Base-by-base conservation (phyloP, 1,284 basidiomycete species). In the Irpex sp. region DNA sequence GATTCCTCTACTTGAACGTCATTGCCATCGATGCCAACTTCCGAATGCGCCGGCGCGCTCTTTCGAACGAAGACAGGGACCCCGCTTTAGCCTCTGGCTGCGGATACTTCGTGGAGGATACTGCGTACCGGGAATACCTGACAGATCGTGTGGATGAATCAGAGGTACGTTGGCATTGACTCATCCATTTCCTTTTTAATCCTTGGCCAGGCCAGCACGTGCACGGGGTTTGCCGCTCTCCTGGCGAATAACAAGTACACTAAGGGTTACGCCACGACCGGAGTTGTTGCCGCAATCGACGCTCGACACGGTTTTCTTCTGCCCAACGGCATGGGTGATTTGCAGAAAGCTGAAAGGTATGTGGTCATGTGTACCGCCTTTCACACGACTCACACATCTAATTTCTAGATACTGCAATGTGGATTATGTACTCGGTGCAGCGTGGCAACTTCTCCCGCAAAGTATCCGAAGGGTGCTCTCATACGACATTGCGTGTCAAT, bases 331-430 rank as follows among this genome's bases (percentile, higher is more conserved):
- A 60, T 71, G 0, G 70, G 69, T 4, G 70, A 73, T 60, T 61
- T 73, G 4, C 70, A 72, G 60, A 66, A 67, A 34, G 72, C 70
- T 3, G 72, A 73, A 60, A 26, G 68, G 70, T 71, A 44, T 2
- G 48, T 40, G 5, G 38, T 13, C 38, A n/a, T n/a, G 38, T 40
- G 38, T 6, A 5, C 38, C 13, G 13, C 38, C 38, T 13, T 5
- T 40, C 38, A 19, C 48, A 7, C 44, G 47, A 9, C 36, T 19
- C 2, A 31, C 15, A n/a, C 59, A 54, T 17, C 21, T n/a, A 26
- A 8, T 21, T 8, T 40, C 13, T 38, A 66, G 65, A 36, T 64
- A 59, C 47, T 47, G 60, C 21, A 66, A 65, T 38, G 55, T 66
- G 34, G 64, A 73, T 52, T 73, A 64, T 51, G 64, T 71, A 6